phyloP scores from a whole-genome alignment of 768 basidiomycete genomes.

The Cytidiella melzeri region DNA sequence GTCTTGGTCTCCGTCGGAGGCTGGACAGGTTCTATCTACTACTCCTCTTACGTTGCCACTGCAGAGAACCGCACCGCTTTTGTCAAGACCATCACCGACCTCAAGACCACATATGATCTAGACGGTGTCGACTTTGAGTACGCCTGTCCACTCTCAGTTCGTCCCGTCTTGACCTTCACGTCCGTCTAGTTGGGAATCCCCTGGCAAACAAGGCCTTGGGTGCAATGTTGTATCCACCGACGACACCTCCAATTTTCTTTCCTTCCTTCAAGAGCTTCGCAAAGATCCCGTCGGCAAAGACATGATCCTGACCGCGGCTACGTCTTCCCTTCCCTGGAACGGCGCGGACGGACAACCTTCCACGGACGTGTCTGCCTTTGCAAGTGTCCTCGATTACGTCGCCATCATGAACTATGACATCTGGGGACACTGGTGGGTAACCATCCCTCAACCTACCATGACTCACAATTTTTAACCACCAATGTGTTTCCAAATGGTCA shows the following conservation, averaged over 20 bases:
- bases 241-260: conserved; percentile 76
- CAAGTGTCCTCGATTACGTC: conserved; percentile 68
- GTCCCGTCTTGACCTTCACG: conserved; percentile 1
- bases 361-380: conserved; percentile 60
- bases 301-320: conserved; percentile 69
- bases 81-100: conserved; percentile 43
- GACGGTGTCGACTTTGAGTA: conserved; percentile 70
- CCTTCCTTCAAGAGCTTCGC: conserved; percentile 70
- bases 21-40: conserved; percentile 60
- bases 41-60: conserved; percentile 49
- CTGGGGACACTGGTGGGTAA: conserved; percentile 42
- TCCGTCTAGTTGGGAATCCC: conserved; percentile 76
- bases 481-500: not conserved
- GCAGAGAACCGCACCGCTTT: conserved; percentile 51
- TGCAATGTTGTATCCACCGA: conserved; percentile 58
- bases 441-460: not conserved
- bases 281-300: conserved; percentile 43
- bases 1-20: conserved; percentile 61
- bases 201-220: conserved; percentile 55
- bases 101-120: conserved; percentile 44
- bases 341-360: conserved; percentile 51
- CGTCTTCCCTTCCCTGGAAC: conserved; percentile 58
- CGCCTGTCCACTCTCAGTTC: conserved; percentile 16
- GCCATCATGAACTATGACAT: conserved; percentile 70
- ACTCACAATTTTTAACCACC: not conserved